phyloP scores from a whole-genome alignment of 169 alveolate genomes.

The Plasmodium gonderi region DNA sequence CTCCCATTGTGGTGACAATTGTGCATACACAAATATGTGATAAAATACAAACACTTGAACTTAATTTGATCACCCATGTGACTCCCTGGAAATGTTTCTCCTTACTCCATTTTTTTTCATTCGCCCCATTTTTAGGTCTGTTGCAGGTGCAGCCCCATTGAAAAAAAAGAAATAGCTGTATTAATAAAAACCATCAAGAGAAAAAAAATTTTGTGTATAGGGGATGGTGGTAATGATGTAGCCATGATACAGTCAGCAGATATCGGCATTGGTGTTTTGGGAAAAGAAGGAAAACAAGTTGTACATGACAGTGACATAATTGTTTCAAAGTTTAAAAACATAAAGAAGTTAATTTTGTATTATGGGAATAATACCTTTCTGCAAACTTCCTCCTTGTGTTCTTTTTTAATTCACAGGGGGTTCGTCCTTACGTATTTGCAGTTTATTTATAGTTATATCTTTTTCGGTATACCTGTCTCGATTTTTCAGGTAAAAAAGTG shows the following conservation, averaged over 20 bases:
- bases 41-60: no score
- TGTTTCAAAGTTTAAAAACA: slow-evolving; percentile 93
- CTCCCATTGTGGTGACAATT: no score
- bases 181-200: slow-evolving; percentile 79
- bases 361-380: slow-evolving; percentile 97
- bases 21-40: no score
- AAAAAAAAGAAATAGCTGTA: slow-evolving; percentile 95
- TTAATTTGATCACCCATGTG: neutral
- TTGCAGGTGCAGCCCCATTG: slow-evolving; percentile 99
- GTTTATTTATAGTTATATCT: slow-evolving; percentile 92
- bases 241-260: slow-evolving; percentile 97
- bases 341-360: slow-evolving; percentile 94
- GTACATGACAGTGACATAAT: slow-evolving; percentile 97
- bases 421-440: slow-evolving; percentile 95
- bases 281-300: slow-evolving; percentile 98
- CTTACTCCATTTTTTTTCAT: slow-evolving; percentile 76
- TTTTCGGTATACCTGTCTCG: slow-evolving; percentile 95
- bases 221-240: slow-evolving; percentile 99
- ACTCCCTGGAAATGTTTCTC: neutral
- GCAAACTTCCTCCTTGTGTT: slow-evolving; percentile 93
- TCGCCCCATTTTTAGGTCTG: slow-evolving; percentile 95
- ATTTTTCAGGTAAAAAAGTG: slow-evolving; percentile 86
- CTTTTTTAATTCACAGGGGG: slow-evolving; percentile 97
- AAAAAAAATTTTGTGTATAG: slow-evolving; percentile 94
- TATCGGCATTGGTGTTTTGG: slow-evolving; percentile 97